Evolutionary conservation across 768 basidiomycete species (phyloP).

Genomic region (Hygrocybe coccinea): DNA sequence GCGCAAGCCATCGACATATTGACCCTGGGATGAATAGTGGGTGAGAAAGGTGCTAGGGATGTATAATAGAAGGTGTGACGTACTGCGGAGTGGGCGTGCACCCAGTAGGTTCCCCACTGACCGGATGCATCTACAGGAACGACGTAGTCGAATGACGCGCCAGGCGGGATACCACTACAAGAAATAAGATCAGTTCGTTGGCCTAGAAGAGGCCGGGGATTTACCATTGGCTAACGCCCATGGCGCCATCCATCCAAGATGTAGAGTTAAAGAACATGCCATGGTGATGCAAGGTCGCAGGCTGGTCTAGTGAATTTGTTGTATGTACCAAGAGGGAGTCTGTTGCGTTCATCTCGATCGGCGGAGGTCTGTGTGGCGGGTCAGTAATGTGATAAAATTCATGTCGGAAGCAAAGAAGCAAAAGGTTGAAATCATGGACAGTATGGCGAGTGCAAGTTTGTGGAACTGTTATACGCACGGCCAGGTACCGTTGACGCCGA

Average conservation of each 20-base stretch:
- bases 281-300: conserved; percentile 82
- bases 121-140: conserved; percentile 64
- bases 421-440: too few relatives aligned
- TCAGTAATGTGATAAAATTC: conserved; percentile 3
- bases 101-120: conserved; percentile 81
- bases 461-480: conserved; percentile 53
- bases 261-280: conserved; percentile 92
- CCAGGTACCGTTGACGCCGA: conserved; percentile 92
- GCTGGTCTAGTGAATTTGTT: conserved; percentile 60
- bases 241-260: conserved; percentile 87
- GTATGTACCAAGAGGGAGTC: conserved; percentile 79
- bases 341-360: conserved; percentile 62
- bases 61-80: conserved; percentile 13
- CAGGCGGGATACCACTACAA: conserved; percentile 73
- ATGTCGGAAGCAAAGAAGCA: too few relatives aligned
- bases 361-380: conserved; percentile 59
- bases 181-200: not conserved
- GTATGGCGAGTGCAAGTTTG: not conserved
- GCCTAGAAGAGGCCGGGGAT: conserved; percentile 8
- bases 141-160: conserved; percentile 65
- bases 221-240: conserved; percentile 79
- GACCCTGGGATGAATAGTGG: conserved; percentile 45
- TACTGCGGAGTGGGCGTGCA: conserved; percentile 61
- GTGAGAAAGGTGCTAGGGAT: not conserved
- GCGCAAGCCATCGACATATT: conserved; percentile 93